Evolutionary conservation across 1,284 basidiomycete species (phyloP).

Genomic region (Boletus mariae): DNA sequence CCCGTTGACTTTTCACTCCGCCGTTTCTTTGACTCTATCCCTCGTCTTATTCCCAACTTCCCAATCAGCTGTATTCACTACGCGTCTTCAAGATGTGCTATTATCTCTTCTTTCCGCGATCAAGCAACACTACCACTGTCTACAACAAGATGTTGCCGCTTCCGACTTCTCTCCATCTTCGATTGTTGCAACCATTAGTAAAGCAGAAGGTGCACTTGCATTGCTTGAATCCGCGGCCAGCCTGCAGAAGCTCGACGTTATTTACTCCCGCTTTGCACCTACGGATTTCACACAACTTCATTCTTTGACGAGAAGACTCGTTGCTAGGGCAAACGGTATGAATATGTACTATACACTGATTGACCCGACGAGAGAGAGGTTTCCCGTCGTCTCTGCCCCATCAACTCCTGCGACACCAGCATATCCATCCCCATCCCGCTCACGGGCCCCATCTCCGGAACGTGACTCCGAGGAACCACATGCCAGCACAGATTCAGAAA

Average conservation of each 20-base stretch:
- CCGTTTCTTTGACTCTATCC: slow-evolving; percentile 51
- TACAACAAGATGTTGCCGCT: slow-evolving; percentile 45
- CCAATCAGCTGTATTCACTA: slow-evolving; percentile 61
- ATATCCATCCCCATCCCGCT: slow-evolving; percentile 28
- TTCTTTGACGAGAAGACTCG: slow-evolving; percentile 45
- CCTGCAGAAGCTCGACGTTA: slow-evolving; percentile 60
- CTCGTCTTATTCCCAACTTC: slow-evolving; percentile 64
- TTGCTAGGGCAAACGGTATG: slow-evolving; percentile 63
- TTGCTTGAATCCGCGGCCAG: slow-evolving; percentile 52
- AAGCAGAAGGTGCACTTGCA: slow-evolving; percentile 54
- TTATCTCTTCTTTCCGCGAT: slow-evolving; percentile 49
- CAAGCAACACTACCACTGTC: slow-evolving; percentile 46
- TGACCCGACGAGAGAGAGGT: slow-evolving; percentile 56
- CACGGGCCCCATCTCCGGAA: slow-evolving; percentile 27
- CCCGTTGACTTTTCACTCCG: slow-evolving; percentile 62
- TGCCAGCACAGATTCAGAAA: slow-evolving; percentile 2
- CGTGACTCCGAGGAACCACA: slow-evolving; percentile 4
- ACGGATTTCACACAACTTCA: slow-evolving; percentile 58
- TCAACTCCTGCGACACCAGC: slow-evolving; percentile 41
- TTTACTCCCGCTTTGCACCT: slow-evolving; percentile 62
- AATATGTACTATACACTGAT: slow-evolving; percentile 60
- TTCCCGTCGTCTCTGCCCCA: slow-evolving; percentile 49
- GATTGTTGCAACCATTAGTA: slow-evolving; percentile 39
- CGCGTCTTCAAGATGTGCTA: slow-evolving; percentile 50
- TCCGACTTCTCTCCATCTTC: slow-evolving; percentile 42